Evolutionary conservation across 1,139 yeast species (phyloP).

Genomic region (Blastobotrys proliferans): DNA sequence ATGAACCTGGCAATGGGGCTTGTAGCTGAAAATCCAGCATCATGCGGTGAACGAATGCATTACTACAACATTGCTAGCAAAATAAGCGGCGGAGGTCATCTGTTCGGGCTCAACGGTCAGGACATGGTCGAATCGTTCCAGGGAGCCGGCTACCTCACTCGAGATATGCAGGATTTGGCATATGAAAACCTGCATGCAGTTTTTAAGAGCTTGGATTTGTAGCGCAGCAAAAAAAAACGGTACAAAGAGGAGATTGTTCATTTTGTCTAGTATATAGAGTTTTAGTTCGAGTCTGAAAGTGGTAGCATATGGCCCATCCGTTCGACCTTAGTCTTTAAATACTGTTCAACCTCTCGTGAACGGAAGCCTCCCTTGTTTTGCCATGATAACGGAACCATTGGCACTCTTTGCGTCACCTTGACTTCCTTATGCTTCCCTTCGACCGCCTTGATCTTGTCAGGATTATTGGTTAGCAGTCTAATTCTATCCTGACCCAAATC

Average conservation of each 20-base stretch:
- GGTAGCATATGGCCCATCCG: constrained; percentile 93
- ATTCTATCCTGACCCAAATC: constrained; percentile 77
- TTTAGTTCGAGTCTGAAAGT: constrained; percentile 2
- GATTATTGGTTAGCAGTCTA: constrained; percentile 85
- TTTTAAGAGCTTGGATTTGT: neutral
- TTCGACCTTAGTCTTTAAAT: constrained; percentile 87
- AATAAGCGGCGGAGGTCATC: constrained; percentile 23
- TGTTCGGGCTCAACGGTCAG: constrained; percentile 12
- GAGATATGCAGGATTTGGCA: constrained; percentile 3
- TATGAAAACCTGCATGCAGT: constrained; percentile 1
- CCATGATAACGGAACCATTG: constrained; percentile 98
- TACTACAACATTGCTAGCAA: constrained; percentile 22
- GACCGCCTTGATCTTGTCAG: constrained; percentile 92
- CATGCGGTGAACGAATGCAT: constrained; percentile 25
- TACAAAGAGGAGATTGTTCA: neutral
- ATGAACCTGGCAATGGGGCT: constrained; percentile 1
- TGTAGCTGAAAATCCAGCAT: constrained; percentile 17
- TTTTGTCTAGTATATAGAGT: neutral
- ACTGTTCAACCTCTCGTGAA: constrained; percentile 85
- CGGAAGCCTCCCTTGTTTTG: constrained; percentile 63
- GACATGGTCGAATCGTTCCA: neutral
- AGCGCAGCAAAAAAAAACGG: neutral
- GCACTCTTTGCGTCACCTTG: constrained; percentile 77
- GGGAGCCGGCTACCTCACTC: neutral
- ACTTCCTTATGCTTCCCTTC: constrained; percentile 74